Base-by-base conservation (phyloP, 176 grass and related monocot species). In the Aegilops speltoides region DNA sequence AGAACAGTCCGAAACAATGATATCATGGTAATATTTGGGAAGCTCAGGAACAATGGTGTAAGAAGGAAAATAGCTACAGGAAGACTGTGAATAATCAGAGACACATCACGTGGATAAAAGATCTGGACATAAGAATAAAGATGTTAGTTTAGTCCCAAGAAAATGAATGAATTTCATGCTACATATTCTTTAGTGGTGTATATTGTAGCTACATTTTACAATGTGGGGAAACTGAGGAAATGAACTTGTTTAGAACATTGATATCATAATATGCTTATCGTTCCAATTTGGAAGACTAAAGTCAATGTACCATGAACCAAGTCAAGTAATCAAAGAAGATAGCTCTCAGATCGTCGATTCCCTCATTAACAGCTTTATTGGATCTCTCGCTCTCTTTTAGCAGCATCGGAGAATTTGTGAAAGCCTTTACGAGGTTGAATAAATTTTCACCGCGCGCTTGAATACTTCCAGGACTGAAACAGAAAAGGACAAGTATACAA, bases 371-470 rank as follows among this genome's bases (percentile, higher is more conserved):
- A 68, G 64, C 48, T 90, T 82, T 89, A 81, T 48, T 78, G 20
- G 89, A 83, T 82, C 80, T 82, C 64, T 88, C 88, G 5, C 68
- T 79, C 68, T 86, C 87, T 40, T 95, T 89, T 67, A 91, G 80
- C 59, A 96, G 46, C 82, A 91, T 84, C 45, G 91, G 87, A 86
- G 91, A 94, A 95, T 88, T 94, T 76, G 93, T 88, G 87, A 98
- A 95, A 82, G 88, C 93, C 76, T 96, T 90, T 70, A 92, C 78
- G 32, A 98, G 80, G 80, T 85, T 89, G 72, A 96, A 88, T 91
- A 98, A 94, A 91, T 98, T 98, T 79, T 96, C 96, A 81, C 96
- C 96, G 59, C 96, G 93, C 77, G 89, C 96, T 96, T 98, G 96
- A 78, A 98, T 98, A 83, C 96, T 98, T 89, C 96, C 96, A 86